phyloP scores from a whole-genome alignment of 768 basidiomycete species.

The Lactarius akahatsu region DNA sequence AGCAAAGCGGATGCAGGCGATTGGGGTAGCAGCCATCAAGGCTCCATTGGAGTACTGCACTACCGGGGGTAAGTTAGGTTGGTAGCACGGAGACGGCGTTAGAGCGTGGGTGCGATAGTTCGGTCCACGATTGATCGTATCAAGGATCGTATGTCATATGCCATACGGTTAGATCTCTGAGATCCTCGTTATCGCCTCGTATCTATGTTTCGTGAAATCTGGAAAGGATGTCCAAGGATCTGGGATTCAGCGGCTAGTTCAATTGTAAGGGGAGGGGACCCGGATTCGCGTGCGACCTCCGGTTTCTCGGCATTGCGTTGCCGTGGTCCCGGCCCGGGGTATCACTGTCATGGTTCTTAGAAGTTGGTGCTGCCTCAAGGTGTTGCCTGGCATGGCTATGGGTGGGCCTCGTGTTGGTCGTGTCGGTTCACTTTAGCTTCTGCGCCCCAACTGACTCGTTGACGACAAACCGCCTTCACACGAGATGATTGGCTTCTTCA shows the following conservation, averaged over 20 bases:
- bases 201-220: background rate
- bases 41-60: background rate
- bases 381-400: background rate
- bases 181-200: background rate
- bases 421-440: background rate
- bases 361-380: background rate
- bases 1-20: background rate
- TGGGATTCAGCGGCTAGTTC: background rate
- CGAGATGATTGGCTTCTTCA: background rate
- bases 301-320: background rate
- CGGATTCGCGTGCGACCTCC: background rate
- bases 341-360: background rate
- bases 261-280: background rate
- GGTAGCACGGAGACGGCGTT: background rate
- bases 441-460: background rate
- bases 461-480: too few relatives aligned
- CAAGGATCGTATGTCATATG: background rate
- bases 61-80: background rate
- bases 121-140: background rate
- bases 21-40: background rate
- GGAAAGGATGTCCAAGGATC: background rate
- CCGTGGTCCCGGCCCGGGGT: background rate
- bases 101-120: background rate
- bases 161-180: background rate
- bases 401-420: background rate